Evolutionary conservation across 768 basidiomycete genomes (phyloP).

Genomic region (Floccularia luteovirens): DNA sequence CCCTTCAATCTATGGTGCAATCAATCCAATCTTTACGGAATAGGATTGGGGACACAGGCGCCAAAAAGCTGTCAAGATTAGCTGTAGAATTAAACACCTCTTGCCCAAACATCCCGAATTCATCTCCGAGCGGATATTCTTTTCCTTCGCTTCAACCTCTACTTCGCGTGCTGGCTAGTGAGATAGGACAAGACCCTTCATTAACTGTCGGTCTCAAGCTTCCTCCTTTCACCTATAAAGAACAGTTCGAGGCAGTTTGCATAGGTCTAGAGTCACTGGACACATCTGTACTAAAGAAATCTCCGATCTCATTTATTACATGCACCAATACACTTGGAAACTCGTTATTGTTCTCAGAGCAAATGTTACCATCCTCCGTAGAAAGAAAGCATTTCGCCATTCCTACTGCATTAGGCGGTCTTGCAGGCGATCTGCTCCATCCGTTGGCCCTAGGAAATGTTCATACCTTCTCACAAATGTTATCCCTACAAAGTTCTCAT

Average conservation of each 20-base stretch:
- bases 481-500: slow-evolving; percentile 27
- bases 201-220: slow-evolving; percentile 73
- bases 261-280: slow-evolving; percentile 34
- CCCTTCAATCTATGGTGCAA: slow-evolving; percentile 47
- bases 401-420: slow-evolving; percentile 58
- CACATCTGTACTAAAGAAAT: slow-evolving; percentile 11
- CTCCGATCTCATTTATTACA: slow-evolving; percentile 65
- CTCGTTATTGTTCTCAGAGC: slow-evolving; percentile 54
- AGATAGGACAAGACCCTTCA: slow-evolving; percentile 38
- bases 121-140: slow-evolving; percentile 63
- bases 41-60: slow-evolving; percentile 18
- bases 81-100: slow-evolving; percentile 80
- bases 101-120: slow-evolving; percentile 69
- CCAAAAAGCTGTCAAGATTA: slow-evolving; percentile 26
- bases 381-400: slow-evolving; percentile 39
- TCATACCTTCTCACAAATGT: slow-evolving; percentile 45
- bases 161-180: slow-evolving; percentile 45
- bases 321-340: slow-evolving; percentile 80
- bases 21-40: slow-evolving; percentile 55
- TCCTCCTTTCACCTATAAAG: slow-evolving; percentile 61
- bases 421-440: slow-evolving; percentile 75
- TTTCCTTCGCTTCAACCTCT: slow-evolving; percentile 43
- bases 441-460: slow-evolving; percentile 76
- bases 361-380: slow-evolving; percentile 17
- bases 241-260: slow-evolving; percentile 54